Base-by-base conservation (phyloP, 169 alveolate genomes). In the Plasmodium vivax region DNA sequence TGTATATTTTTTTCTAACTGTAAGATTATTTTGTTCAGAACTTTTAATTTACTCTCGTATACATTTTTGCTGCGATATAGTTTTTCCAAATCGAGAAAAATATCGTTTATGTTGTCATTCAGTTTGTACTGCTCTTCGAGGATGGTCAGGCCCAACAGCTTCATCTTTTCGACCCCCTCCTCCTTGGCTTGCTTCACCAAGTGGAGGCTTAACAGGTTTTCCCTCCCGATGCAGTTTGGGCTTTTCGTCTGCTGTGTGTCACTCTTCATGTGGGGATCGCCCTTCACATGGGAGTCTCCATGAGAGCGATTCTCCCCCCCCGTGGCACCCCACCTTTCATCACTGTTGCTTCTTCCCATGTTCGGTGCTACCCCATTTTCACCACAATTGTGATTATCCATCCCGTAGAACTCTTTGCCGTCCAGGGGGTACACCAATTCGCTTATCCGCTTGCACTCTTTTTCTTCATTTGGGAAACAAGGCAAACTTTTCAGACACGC, bases 391-490 rank as follows among this genome's bases (percentile, higher is more conserved):
- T 68, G 34, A 41, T 47, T 77, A n/a, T 74, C 72, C 45, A 30
- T 45, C 16, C 23, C 36, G 43, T 30, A 87, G 19, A 43, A 90
- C 32, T 87, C 68, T 62, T 80, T 73, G 27, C 51, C 51, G 30
- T 81, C 94, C 7, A 68, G 7, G 27, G 82, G 51, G 38, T 58
- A 81, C 54, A 71, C 5, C 51, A 90, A 47, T 51, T 90, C 94
- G 12, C 45, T 14, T 38, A 90, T 30, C 51, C 62, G 80, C 83
- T 68, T 90, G 6, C 62, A 32, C 38, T 62, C 83, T 68, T 82
- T 90, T 36, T 36, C 74, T 68, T 79, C 84, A 90, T 90, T 90
- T 23, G 94, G 94, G 51, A 90, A 80, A 68, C 94, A 90, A 10
- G 83, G 43, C 43, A 10, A 62, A 14, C 23, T 58, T 47, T 54